Percentiles rank a stretch among this genome's conserved stretches.
Conservation (phyloP, 2,329 filamentous ascomycete genomes). For the Tolypocladium endophyticum region DNA sequence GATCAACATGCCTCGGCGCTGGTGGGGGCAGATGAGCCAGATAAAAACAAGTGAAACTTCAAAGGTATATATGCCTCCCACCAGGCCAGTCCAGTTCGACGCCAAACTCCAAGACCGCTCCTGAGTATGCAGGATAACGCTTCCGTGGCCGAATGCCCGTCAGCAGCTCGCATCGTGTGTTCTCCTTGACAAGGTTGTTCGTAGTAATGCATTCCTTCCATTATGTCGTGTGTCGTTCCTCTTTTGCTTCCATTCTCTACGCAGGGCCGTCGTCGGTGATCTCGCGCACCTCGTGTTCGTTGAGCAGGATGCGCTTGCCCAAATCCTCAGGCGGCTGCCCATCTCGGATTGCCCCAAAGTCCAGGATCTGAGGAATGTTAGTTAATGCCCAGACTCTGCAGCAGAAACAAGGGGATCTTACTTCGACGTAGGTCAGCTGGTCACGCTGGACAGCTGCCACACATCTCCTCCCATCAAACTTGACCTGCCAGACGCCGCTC, state of each 20-base stretch:
- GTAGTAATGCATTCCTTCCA: slow-evolving; percentile 5
- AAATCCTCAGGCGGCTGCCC: slow-evolving; percentile 68
- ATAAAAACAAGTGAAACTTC: background rate
- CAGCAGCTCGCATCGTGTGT: background rate
- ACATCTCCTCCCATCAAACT: slow-evolving; percentile 90
- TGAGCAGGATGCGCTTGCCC: slow-evolving; percentile 65
- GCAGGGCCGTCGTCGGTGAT: slow-evolving; percentile 34
- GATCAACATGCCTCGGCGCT: background rate
- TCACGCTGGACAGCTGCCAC: slow-evolving; percentile 94
- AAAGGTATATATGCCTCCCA: background rate
- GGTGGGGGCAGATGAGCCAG: background rate
- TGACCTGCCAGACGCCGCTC: slow-evolving; percentile 97
- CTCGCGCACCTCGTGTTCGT: slow-evolving; percentile 42
- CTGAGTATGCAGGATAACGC: background rate
- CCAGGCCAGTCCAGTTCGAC: background rate
- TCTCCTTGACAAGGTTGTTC: background rate
- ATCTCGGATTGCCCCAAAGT: slow-evolving; percentile 90
- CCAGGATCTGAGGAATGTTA: slow-evolving; percentile 60
- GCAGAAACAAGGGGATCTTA: slow-evolving; percentile 31
- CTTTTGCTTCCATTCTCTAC: background rate
- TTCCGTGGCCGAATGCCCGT: background rate
- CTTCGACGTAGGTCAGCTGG: slow-evolving; percentile 89
- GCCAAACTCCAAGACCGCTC: background rate
- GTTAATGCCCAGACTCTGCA: background rate
- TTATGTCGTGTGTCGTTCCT: background rate